Conservation (phyloP, 2,329 filamentous ascomycete species). For the Hawksworthiomyces lignivorus region DNA sequence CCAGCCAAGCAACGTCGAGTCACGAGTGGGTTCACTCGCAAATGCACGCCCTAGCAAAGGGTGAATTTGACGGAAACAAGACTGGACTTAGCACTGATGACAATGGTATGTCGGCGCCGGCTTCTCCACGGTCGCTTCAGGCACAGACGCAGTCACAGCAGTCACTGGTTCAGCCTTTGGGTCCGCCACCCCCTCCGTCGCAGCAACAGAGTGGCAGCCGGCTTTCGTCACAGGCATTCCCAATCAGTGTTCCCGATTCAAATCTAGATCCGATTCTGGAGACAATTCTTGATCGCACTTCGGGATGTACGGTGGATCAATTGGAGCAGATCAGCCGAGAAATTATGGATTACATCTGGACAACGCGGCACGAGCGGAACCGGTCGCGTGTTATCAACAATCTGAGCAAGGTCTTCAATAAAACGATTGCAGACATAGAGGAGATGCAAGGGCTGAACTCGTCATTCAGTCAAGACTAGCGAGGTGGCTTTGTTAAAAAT, state of each 20-base stretch:
- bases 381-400: conserved; percentile 55
- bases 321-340: conserved; percentile 87
- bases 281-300: conserved; percentile 58
- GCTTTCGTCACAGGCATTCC: conserved; percentile 36
- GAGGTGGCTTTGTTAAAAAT: no score
- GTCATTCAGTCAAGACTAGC: conserved; percentile 34
- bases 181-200: no score
- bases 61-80: conserved; percentile 24
- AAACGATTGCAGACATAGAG: conserved; percentile 62
- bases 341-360: conserved; percentile 88
- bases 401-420: conserved; percentile 66
- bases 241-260: conserved; percentile 36
- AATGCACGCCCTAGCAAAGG: conserved; percentile 37
- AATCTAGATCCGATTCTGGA: conserved; percentile 52
- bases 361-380: conserved; percentile 71
- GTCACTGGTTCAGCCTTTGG: no score
- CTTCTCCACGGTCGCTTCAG: conserved; percentile 34
- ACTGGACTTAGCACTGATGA: conserved; percentile 17
- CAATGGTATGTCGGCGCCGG: conserved; percentile 14
- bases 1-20: conserved; percentile 32
- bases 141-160: conserved; percentile 19
- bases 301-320: conserved; percentile 82
- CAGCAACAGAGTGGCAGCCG: conserved; percentile 17
- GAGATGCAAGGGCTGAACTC: conserved; percentile 35
- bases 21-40: conserved; percentile 55